phyloP scores from a whole-genome alignment of 2,329 filamentous ascomycete genomes.

The Calonectria montana region DNA sequence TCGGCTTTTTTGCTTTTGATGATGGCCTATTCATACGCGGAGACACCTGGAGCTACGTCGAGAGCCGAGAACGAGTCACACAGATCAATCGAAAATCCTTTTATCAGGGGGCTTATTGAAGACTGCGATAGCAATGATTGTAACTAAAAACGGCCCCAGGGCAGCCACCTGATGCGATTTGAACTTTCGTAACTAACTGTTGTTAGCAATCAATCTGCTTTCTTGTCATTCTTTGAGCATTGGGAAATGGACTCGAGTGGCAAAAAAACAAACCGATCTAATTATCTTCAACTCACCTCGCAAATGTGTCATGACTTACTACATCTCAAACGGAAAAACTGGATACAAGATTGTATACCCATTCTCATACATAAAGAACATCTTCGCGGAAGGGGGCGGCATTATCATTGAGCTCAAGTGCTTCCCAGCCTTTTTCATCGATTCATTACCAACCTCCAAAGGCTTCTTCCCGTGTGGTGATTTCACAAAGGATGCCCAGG shows the following conservation, averaged over 20 bases:
- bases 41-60: too few species aligned
- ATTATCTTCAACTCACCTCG: slow-evolving; percentile 99
- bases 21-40: too few species aligned
- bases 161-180: too few species aligned
- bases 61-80: too few species aligned
- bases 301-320: slow-evolving; percentile 98
- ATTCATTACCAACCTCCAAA: slow-evolving; percentile 84
- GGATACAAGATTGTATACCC: slow-evolving; percentile 99
- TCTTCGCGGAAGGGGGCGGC: slow-evolving; percentile 91
- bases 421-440: slow-evolving; percentile 97
- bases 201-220: slow-evolving; percentile 89
- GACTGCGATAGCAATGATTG: too few species aligned
- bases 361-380: slow-evolving; percentile 96
- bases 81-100: too few species aligned
- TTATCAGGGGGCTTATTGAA: too few species aligned
- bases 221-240: slow-evolving; percentile 95
- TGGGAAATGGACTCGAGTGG: slow-evolving; percentile 94
- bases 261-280: slow-evolving; percentile 97
- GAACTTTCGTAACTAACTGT: too few species aligned
- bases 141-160: too few species aligned
- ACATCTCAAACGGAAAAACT: slow-evolving; percentile 98
- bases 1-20: too few species aligned
- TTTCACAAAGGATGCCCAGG: slow-evolving; percentile 98
- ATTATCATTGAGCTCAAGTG: slow-evolving; percentile 93
- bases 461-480: slow-evolving; percentile 96